Evolutionary conservation across 164 flowering plant genomes (phyloP), one percentile per base, ranked within the genome.

Genomic region (Macadamia integrifolia): DNA sequence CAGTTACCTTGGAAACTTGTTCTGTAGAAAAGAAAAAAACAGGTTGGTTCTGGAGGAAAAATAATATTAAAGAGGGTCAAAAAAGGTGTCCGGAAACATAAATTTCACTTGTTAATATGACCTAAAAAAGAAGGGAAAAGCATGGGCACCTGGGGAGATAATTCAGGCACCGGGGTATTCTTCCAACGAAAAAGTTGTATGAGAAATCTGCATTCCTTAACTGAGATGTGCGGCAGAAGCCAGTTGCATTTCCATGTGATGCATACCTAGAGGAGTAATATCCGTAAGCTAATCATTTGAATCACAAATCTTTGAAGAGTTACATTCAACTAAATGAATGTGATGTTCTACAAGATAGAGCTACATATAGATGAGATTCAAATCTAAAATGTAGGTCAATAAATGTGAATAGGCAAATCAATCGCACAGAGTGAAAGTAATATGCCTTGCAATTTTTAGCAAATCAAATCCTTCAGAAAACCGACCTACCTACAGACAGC

Each of bases 1-100:
- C 97, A 94, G 67, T 94, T 94, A 52, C 93, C 93, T 75, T 83
- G 88, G 76, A 91, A 94, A 80, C 88, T 91, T 74, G 84, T 74
- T 61, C 98, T 91, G 85, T 70, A 80, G 29, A 60, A 50, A 53
- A 59, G 14, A 56, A 72, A 59, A 66, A 67, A 53, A 73, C 15
- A 57, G 52, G 32, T 60, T 50, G 44, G 59, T 56, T 31, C 6
- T 46, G 5, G 68, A 23, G 68, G 7, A 3, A 3, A 67, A 17
- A 29, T 29, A 30, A 40, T 15, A 63, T n/a, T 53, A 30, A n/a
- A 68, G 65, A 61, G 52, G 67, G 42, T 62, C 17, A 72, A 9
- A 63, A 60, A 35, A 71, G 46, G n/a, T 78, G 90, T 97, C 89
- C 82, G 43, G 94, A 87, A 72, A 93, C 84, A 80, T 77, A 60